A percentile compares a stretch with the other conserved stretches of the same genome.
Conservation (phyloP, 352 stramenopile genomes). For the Phytophthora pinifolia region DNA sequence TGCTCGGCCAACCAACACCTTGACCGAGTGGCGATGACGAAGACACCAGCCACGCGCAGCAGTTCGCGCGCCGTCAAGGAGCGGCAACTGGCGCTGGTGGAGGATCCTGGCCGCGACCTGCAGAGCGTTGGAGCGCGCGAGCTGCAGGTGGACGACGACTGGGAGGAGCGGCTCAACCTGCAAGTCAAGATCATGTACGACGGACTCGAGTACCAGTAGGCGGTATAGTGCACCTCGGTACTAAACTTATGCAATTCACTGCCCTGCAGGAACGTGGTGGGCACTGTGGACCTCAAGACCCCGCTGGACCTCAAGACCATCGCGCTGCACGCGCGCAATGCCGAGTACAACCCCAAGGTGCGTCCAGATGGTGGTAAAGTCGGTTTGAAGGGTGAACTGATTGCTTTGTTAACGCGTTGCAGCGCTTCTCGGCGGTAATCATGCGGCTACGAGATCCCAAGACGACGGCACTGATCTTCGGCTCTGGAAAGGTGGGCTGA, state of each 20-base stretch:
- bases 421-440: slow-evolving; percentile 97
- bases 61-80: slow-evolving; percentile 62
- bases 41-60: slow-evolving; percentile 29
- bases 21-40: slow-evolving; percentile 9
- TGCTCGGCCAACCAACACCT: no score
- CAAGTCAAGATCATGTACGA: slow-evolving; percentile 84
- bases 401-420: background rate
- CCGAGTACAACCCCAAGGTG: slow-evolving; percentile 99
- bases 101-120: slow-evolving; percentile 40
- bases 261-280: slow-evolving; percentile 90
- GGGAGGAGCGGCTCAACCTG: slow-evolving; percentile 76
- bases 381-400: background rate
- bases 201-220: background rate
- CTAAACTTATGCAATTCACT: background rate
- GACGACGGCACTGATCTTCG: slow-evolving; percentile 98
- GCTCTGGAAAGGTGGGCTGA: slow-evolving; percentile 88
- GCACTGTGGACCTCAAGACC: slow-evolving; percentile 95
- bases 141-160: slow-evolving; percentile 78
- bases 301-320: slow-evolving; percentile 97
- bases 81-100: slow-evolving; percentile 67
- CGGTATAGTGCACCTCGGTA: background rate
- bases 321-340: slow-evolving; percentile 96
- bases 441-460: slow-evolving; percentile 96
- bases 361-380: background rate
- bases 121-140: slow-evolving; percentile 49